phyloP scores from a whole-genome alignment of 805 yeast genomes.

The Wickerhamomyces alni region DNA sequence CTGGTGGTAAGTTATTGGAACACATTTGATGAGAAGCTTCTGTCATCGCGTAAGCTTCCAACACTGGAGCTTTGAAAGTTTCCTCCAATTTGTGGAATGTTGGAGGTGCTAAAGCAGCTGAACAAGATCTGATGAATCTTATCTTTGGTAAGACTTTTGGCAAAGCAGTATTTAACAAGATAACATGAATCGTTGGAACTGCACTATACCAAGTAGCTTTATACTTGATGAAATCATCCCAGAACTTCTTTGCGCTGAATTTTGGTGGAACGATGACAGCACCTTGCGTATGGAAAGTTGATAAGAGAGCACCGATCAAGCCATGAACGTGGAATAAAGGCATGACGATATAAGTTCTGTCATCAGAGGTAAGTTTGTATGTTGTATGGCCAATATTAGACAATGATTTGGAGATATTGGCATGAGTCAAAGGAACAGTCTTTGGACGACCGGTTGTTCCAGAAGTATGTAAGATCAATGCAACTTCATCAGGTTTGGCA shows the following conservation, averaged over 20 bases:
- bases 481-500: slow-evolving; percentile 46
- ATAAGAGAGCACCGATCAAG: slow-evolving; percentile 55
- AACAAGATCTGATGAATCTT: slow-evolving; percentile 67
- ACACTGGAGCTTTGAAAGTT: slow-evolving; percentile 57
- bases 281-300: slow-evolving; percentile 57
- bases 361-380: slow-evolving; percentile 42
- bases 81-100: slow-evolving; percentile 53
- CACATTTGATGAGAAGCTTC: slow-evolving; percentile 81
- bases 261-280: slow-evolving; percentile 53
- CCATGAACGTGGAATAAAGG: slow-evolving; percentile 79
- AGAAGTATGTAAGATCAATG: slow-evolving; percentile 63
- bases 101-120: slow-evolving; percentile 63
- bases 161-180: slow-evolving; percentile 44
- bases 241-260: slow-evolving; percentile 57
- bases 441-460: slow-evolving; percentile 78
- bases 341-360: slow-evolving; percentile 62
- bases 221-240: slow-evolving; percentile 47
- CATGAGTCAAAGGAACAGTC: slow-evolving; percentile 66
- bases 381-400: slow-evolving; percentile 48
- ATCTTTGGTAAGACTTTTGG: slow-evolving; percentile 49
- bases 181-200: slow-evolving; percentile 72
- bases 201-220: slow-evolving; percentile 69
- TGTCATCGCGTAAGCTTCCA: slow-evolving; percentile 79
- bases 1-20: slow-evolving; percentile 62
- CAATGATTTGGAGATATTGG: slow-evolving; percentile 55